Evolutionary conservation across 805 yeast species (phyloP).

Genomic region (Metschnikowia proteae): DNA sequence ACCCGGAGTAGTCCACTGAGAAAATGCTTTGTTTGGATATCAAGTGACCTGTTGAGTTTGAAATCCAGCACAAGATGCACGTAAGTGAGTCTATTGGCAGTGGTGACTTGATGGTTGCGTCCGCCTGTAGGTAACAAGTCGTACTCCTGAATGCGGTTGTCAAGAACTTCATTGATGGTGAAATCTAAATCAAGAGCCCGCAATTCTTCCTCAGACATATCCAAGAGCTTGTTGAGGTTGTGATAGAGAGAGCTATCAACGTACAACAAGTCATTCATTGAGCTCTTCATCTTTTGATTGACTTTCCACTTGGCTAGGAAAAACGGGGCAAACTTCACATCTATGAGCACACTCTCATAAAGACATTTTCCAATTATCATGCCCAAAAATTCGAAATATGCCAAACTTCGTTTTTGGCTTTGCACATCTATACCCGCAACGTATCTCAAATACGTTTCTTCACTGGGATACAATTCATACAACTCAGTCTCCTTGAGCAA

Average conservation of each 20-base stretch:
- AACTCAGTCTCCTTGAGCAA: slow-evolving; percentile 43
- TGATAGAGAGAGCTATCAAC: slow-evolving; percentile 65
- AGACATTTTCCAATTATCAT: slow-evolving; percentile 84
- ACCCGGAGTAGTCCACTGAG: slow-evolving; percentile 68
- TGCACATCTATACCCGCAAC: slow-evolving; percentile 30
- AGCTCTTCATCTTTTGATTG: slow-evolving; percentile 43
- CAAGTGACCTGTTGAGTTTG: slow-evolving; percentile 62
- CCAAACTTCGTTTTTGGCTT: slow-evolving; percentile 23
- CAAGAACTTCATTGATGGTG: slow-evolving; percentile 51
- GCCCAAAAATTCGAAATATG: slow-evolving; percentile 63
- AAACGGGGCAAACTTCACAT: slow-evolving; percentile 81
- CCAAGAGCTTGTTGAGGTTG: slow-evolving; percentile 59
- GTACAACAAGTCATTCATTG: slow-evolving; percentile 74
- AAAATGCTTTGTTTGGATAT: slow-evolving; percentile 58
- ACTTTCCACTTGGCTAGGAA: slow-evolving; percentile 67
- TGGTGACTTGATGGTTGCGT: slow-evolving; percentile 49
- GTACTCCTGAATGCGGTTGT: slow-evolving; percentile 37
- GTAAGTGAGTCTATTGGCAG: slow-evolving; percentile 63
- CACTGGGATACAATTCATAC: slow-evolving; percentile 73
- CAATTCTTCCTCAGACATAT: slow-evolving; percentile 53
- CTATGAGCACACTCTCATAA: slow-evolving; percentile 76
- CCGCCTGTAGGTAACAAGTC: slow-evolving; percentile 63
- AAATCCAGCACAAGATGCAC: slow-evolving; percentile 75
- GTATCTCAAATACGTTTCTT: slow-evolving; percentile 42
- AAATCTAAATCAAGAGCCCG: slow-evolving; percentile 62